Evolutionary conservation across 2,329 filamentous ascomycete genomes (phyloP).

Genomic region (Metarhizium album): DNA sequence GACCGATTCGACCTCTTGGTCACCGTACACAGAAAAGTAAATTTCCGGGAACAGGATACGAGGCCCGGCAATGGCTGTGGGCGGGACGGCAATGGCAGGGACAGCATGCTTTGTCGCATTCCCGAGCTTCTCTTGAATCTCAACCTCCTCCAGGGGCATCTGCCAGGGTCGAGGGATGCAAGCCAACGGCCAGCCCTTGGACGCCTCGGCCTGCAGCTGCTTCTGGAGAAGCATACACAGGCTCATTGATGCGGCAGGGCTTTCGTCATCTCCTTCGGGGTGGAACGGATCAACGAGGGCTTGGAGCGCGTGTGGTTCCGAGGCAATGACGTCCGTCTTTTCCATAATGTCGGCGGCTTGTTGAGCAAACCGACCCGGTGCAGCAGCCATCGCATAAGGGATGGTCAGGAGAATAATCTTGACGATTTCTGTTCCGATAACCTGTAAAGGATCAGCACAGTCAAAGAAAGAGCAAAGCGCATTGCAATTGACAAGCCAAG

Average conservation of each 20-base stretch:
- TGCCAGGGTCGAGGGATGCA: slow-evolving; percentile 60
- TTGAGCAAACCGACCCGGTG: slow-evolving; percentile 57
- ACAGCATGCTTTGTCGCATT: slow-evolving; percentile 63
- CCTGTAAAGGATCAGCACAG: slow-evolving; percentile 27
- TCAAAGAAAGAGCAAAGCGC: not conserved
- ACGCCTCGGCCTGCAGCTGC: slow-evolving; percentile 70
- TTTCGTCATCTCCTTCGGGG: slow-evolving; percentile 50
- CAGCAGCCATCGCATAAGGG: slow-evolving; percentile 74
- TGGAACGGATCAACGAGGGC: slow-evolving; percentile 78
- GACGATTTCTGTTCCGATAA: slow-evolving; percentile 73
- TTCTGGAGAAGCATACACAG: slow-evolving; percentile 73
- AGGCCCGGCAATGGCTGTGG: slow-evolving; percentile 61
- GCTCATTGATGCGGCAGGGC: slow-evolving; percentile 53
- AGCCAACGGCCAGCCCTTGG: slow-evolving; percentile 62
- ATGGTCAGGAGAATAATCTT: slow-evolving; percentile 95
- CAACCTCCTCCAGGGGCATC: slow-evolving; percentile 49
- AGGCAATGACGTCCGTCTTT: slow-evolving; percentile 90
- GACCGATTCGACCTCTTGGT: slow-evolving; percentile 82
- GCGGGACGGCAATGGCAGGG: slow-evolving; percentile 65
- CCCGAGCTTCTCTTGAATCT: slow-evolving; percentile 48
- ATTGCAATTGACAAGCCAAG: not conserved
- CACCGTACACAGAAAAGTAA: slow-evolving; percentile 83
- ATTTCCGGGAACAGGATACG: slow-evolving; percentile 81
- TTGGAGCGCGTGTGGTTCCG: slow-evolving; percentile 76
- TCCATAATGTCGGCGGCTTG: slow-evolving; percentile 73